phyloP scores from a whole-genome alignment of 2,329 filamentous ascomycete species.

The Lasiodiplodia sp. region DNA sequence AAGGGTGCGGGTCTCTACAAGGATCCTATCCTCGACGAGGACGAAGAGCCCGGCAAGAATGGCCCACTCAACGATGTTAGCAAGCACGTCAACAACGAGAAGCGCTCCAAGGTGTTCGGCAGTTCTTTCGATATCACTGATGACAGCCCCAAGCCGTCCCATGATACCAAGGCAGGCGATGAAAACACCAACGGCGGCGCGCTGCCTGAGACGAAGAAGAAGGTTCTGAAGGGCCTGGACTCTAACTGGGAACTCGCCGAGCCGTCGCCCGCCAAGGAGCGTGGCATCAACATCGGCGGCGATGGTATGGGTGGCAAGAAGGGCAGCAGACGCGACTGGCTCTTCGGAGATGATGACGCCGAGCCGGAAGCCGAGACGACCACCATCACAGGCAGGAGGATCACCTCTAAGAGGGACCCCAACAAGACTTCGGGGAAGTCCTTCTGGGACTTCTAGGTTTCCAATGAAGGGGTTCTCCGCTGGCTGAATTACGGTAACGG shows the following conservation, averaged over 20 bases:
- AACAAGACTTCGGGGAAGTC: conserved; percentile 30
- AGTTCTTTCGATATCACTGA: conserved; percentile 81
- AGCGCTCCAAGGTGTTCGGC: conserved; percentile 78
- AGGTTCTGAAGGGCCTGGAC: conserved; percentile 65
- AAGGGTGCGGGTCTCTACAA: conserved; percentile 77
- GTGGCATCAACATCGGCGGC: conserved; percentile 48
- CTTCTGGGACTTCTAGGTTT: conserved; percentile 43
- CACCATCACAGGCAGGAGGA: conserved; percentile 31
- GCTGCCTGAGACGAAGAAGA: conserved; percentile 37
- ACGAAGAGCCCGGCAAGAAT: conserved; percentile 54
- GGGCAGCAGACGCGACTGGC: conserved; percentile 48
- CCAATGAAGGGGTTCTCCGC: background rate
- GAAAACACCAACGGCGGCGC: conserved; percentile 41
- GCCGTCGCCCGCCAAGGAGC: conserved; percentile 34
- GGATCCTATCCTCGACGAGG: conserved; percentile 71
- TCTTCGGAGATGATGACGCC: conserved; percentile 49
- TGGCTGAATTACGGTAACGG: background rate
- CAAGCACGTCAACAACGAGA: conserved; percentile 75
- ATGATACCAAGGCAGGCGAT: conserved; percentile 42
- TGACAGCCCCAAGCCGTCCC: conserved; percentile 60
- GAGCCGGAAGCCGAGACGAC: conserved; percentile 31
- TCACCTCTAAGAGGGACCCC: conserved; percentile 4
- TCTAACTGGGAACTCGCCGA: conserved; percentile 55
- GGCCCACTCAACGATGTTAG: conserved; percentile 70
- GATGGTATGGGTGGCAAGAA: conserved; percentile 52